Conservation (phyloP, 2,329 filamentous ascomycete species). For the Bretziella fagacearum region DNA sequence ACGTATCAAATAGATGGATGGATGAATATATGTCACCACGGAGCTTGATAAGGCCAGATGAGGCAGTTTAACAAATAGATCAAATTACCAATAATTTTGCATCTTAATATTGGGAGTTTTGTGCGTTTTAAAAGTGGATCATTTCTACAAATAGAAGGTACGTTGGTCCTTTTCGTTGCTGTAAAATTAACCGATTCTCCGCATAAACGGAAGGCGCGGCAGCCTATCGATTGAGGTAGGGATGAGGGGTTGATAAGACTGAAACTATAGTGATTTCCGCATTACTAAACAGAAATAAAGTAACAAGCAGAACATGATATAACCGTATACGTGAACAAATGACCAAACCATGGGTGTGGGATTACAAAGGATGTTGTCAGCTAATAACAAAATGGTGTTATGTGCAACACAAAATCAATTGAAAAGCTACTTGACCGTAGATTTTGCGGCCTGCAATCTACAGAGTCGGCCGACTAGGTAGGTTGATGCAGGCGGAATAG, state of each 20-base stretch:
- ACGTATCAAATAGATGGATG: too few species aligned
- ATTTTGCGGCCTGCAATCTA: too few species aligned
- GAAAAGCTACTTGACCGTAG: too few species aligned
- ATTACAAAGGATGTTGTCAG: too few species aligned
- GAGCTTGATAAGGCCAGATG: neutral
- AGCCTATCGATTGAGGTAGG: neutral
- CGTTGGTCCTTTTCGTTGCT: neutral
- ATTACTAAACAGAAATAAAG: too few species aligned
- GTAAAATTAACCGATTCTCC: neutral
- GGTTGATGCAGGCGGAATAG: neutral
- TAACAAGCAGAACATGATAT: too few species aligned
- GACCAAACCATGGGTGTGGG: too few species aligned
- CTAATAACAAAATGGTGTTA: too few species aligned
- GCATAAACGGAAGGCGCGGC: neutral
- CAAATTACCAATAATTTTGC: neutral
- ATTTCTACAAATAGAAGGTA: neutral
- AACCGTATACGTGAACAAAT: too few species aligned
- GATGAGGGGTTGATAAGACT: neutral
- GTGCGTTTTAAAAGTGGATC: neutral
- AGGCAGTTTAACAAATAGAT: neutral
- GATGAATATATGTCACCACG: neutral
- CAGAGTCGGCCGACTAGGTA: neutral
- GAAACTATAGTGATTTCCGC: too few species aligned
- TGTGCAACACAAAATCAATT: too few species aligned
- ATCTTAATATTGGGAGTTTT: neutral